Conservation (phyloP, 305 asterid genomes). For the Fraxinus dipetala region DNA sequence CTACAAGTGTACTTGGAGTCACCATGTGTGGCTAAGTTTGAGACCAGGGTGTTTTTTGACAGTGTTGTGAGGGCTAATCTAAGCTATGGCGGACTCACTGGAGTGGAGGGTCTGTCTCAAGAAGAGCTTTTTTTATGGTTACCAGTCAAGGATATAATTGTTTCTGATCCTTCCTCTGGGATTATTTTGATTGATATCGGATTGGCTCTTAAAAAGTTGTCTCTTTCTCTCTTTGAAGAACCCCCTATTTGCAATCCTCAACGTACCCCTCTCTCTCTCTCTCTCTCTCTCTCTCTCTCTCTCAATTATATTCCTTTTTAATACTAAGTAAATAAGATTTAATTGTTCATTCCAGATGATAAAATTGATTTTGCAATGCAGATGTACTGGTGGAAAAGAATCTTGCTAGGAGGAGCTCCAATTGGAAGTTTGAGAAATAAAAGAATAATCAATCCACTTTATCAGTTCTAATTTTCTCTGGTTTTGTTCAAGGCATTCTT, state of each 20-base stretch:
- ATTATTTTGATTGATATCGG: constrained; percentile 79
- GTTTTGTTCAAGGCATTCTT: constrained; percentile 24
- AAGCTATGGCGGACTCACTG: constrained; percentile 72
- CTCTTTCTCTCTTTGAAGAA: constrained; percentile 78
- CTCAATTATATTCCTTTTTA: neutral
- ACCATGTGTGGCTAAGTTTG: constrained; percentile 76
- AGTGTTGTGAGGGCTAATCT: constrained; percentile 72
- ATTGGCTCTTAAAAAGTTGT: constrained; percentile 71
- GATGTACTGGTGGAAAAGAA: constrained; percentile 37
- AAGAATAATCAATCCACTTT: neutral
- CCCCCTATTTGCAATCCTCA: constrained; percentile 77
- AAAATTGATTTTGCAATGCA: constrained; percentile 28
- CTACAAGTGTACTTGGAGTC: constrained; percentile 59
- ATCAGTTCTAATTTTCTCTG: constrained; percentile 19
- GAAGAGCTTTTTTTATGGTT: constrained; percentile 91
- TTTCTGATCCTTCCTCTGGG: constrained; percentile 76
- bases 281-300: neutral
- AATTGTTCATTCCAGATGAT: neutral
- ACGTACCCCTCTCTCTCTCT: constrained; percentile 23
- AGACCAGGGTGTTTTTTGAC: constrained; percentile 64
- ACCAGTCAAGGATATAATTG: constrained; percentile 84
- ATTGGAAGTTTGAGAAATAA: constrained; percentile 36
- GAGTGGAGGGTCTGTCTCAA: constrained; percentile 73
- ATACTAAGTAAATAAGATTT: neutral
- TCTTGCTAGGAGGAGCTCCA: constrained; percentile 24